Evolutionary conservation across 768 basidiomycete genomes (phyloP).

Genomic region (Lanmaoa rubissima): DNA sequence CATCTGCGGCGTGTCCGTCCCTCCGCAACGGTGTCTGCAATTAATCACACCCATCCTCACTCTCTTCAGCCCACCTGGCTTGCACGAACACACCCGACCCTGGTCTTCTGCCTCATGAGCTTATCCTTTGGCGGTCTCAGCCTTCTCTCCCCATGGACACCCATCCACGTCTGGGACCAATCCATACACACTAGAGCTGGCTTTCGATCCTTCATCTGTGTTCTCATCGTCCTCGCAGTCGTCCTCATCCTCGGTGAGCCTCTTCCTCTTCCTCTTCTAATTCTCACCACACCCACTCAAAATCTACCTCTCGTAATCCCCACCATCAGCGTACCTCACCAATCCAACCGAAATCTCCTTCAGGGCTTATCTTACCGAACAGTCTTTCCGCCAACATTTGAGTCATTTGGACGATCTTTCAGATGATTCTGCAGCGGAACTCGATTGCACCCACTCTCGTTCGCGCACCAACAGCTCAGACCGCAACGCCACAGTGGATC

Average conservation of each 20-base stretch:
- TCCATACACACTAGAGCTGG: constrained; percentile 57
- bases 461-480: constrained; percentile 27
- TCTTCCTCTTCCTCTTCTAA: not conserved
- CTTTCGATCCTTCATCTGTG: constrained; percentile 67
- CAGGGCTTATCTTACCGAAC: constrained; percentile 93
- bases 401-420: constrained; percentile 72
- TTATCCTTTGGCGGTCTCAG: constrained; percentile 62
- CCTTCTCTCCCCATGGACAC: constrained; percentile 57
- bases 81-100: constrained; percentile 40
- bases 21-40: constrained; percentile 44
- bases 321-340: constrained; percentile 78
- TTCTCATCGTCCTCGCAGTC: constrained; percentile 66
- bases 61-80: constrained; percentile 35
- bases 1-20: constrained; percentile 18
- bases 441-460: constrained; percentile 28
- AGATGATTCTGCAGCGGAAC: constrained; percentile 47
- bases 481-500: constrained; percentile 19
- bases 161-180: constrained; percentile 49
- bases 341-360: constrained; percentile 95
- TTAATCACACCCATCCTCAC: constrained; percentile 28
- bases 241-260: constrained; percentile 69
- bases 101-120: constrained; percentile 59
- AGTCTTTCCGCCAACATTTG: constrained; percentile 93
- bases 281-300: not conserved
- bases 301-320: not conserved